Percentiles rank a stretch among this genome's conserved stretches.
phyloP scores from a whole-genome alignment of 805 yeast species.

The Candida sphagnicola region DNA sequence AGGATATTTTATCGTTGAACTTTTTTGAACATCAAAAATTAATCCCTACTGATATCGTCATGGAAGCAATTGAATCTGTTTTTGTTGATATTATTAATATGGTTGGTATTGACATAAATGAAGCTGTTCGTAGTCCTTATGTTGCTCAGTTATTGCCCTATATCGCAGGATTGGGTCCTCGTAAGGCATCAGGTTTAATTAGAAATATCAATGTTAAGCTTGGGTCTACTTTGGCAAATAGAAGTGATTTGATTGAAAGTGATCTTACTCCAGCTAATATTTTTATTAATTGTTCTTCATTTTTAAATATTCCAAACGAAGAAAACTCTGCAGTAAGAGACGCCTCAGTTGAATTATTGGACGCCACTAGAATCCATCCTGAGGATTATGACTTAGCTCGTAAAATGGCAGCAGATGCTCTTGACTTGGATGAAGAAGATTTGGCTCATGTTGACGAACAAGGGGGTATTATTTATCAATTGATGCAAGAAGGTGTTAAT shows the following conservation, averaged over 20 bases:
- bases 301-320: slow-evolving; percentile 72
- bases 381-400: slow-evolving; percentile 95
- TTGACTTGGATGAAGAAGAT: slow-evolving; percentile 94
- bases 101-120: slow-evolving; percentile 92
- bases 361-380: slow-evolving; percentile 95
- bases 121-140: slow-evolving; percentile 74
- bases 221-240: slow-evolving; percentile 57
- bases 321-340: slow-evolving; percentile 53
- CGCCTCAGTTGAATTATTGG: slow-evolving; percentile 74
- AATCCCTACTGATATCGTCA: slow-evolving; percentile 58
- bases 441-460: slow-evolving; percentile 73
- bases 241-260: slow-evolving; percentile 82
- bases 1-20: slow-evolving; percentile 64
- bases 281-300: slow-evolving; percentile 89
- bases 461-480: slow-evolving; percentile 75
- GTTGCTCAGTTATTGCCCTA: slow-evolving; percentile 69
- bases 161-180: slow-evolving; percentile 90
- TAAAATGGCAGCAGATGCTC: slow-evolving; percentile 97
- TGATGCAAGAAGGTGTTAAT: slow-evolving; percentile 65
- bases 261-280: slow-evolving; percentile 75
- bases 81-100: slow-evolving; percentile 87
- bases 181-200: slow-evolving; percentile 85
- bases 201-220: slow-evolving; percentile 67
- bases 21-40: slow-evolving; percentile 73
- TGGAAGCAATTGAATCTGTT: slow-evolving; percentile 68